Evolutionary conservation across 305 asterid species (phyloP).

Genomic region (Fraxinus dipetala): DNA sequence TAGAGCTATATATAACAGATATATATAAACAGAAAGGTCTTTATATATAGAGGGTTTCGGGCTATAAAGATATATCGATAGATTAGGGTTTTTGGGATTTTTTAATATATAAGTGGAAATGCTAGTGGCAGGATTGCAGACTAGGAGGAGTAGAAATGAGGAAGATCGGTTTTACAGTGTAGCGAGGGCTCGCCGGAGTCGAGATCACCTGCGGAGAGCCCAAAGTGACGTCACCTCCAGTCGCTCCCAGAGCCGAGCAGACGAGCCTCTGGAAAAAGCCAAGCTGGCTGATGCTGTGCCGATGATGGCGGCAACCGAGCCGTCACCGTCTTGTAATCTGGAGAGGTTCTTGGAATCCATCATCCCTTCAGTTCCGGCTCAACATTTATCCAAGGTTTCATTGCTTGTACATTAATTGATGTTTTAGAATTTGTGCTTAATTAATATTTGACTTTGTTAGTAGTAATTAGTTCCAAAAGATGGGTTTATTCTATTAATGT

Average conservation of each 20-base stretch:
- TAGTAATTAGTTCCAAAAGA: neutral
- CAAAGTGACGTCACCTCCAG: conserved; percentile 52
- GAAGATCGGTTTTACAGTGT: too few relatives aligned
- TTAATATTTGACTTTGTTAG: neutral
- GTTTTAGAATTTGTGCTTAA: neutral
- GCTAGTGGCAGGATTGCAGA: conserved; percentile 62
- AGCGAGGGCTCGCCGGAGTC: neutral
- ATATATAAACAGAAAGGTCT: too few relatives aligned
- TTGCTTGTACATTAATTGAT: conserved; percentile 19
- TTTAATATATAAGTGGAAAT: conserved; percentile 28
- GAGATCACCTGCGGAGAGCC: conserved; percentile 57
- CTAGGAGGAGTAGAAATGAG: conserved; percentile 46
- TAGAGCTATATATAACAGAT: conserved; percentile 14
- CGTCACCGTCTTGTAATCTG: conserved; percentile 61
- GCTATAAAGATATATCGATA: neutral
- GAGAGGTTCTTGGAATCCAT: conserved; percentile 72
- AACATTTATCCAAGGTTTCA: conserved; percentile 72
- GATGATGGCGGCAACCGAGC: conserved; percentile 25
- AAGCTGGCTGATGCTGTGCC: conserved; percentile 22
- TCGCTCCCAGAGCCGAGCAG: conserved; percentile 30
- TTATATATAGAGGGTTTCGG: conserved; percentile 23
- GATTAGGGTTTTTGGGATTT: conserved; percentile 25
- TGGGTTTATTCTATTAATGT: neutral
- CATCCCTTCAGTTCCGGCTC: conserved; percentile 75
- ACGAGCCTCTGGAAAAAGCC: conserved; percentile 40